Conservation (phyloP, 495 filamentous ascomycete genomes). For the Penicillium alfredii region DNA sequence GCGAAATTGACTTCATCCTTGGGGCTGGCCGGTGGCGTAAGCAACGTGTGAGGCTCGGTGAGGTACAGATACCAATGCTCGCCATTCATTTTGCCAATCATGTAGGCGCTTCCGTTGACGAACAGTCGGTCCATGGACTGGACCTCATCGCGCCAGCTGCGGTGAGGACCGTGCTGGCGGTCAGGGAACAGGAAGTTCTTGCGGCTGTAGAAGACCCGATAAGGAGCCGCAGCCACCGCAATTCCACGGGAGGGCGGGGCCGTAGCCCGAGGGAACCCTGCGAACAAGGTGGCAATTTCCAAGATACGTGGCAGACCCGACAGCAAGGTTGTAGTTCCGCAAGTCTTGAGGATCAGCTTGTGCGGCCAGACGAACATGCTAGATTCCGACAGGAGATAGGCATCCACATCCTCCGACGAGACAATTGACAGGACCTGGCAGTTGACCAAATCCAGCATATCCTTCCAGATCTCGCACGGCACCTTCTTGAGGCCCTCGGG, state of each 20-base stretch:
- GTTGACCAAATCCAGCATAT: slow-evolving; percentile 95
- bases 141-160: slow-evolving; percentile 97
- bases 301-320: slow-evolving; percentile 83
- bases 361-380: slow-evolving; percentile 99
- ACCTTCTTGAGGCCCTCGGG: slow-evolving; percentile 84
- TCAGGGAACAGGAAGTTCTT: slow-evolving; percentile 98
- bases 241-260: slow-evolving; percentile 49
- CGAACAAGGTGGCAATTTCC: slow-evolving; percentile 80
- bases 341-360: slow-evolving; percentile 98
- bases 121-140: slow-evolving; percentile 85
- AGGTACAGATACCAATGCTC: slow-evolving; percentile 99
- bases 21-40: slow-evolving; percentile 84
- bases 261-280: slow-evolving; percentile 70
- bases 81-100: slow-evolving; percentile 99
- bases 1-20: slow-evolving; percentile 38
- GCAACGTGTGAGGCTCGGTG: slow-evolving; percentile 71
- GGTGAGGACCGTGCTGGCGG: slow-evolving; percentile 88
- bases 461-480: slow-evolving; percentile 78
- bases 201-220: slow-evolving; percentile 96
- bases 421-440: slow-evolving; percentile 97
- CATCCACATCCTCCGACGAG: slow-evolving; percentile 91
- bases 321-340: slow-evolving; percentile 92
- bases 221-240: slow-evolving; percentile 71
- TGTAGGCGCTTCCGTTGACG: slow-evolving; percentile 90
- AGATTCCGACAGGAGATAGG: slow-evolving; percentile 95